Percentiles rank a stretch among this genome's conserved stretches.
phyloP scores from a whole-genome alignment of 768 basidiomycete genomes.

The Termitomyces sp. region DNA sequence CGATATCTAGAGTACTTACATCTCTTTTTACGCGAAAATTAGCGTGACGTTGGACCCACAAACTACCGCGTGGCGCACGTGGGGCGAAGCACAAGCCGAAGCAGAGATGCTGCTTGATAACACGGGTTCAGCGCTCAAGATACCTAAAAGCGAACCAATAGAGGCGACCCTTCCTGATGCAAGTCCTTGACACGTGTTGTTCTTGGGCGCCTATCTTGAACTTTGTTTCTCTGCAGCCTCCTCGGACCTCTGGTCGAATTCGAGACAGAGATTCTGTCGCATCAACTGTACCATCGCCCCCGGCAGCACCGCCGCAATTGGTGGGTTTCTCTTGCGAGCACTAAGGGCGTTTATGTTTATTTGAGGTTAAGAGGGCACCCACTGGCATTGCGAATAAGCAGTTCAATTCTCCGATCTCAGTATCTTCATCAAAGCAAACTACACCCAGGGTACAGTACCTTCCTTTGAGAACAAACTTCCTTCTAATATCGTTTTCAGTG shows the following conservation, averaged over 20 bases:
- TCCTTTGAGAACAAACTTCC: not conserved
- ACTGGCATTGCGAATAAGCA: not conserved
- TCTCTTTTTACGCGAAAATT: no score
- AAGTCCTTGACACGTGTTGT: conserved; percentile 10
- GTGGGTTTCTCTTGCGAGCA: not conserved
- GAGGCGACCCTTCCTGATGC: conserved; percentile 10
- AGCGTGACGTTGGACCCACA: conserved; percentile 1
- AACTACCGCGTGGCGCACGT: not conserved
- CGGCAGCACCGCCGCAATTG: not conserved
- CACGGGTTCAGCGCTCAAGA: conserved; percentile 5
- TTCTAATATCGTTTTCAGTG: not conserved
- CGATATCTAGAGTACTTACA: not conserved
- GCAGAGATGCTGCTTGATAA: conserved; percentile 12
- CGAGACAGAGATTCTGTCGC: not conserved
- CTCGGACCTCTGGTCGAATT: not conserved
- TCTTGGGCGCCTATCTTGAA: not conserved
- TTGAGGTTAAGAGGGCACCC: not conserved
- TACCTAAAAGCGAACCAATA: conserved; percentile 15
- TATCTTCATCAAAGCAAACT: conserved; percentile 7
- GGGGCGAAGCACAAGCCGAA: not conserved
- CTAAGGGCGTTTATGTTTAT: not conserved
- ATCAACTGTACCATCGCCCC: conserved; percentile 3
- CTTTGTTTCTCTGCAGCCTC: not conserved
- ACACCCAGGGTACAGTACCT: conserved; percentile 3
- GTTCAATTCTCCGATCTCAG: conserved; percentile 3